Percentiles rank a stretch among this genome's conserved stretches.
These are phyloP conservation scores for Zygoascus flipseniorum DNA, from an alignment of 805 yeast species.

Conservation along the genomic window DNA sequence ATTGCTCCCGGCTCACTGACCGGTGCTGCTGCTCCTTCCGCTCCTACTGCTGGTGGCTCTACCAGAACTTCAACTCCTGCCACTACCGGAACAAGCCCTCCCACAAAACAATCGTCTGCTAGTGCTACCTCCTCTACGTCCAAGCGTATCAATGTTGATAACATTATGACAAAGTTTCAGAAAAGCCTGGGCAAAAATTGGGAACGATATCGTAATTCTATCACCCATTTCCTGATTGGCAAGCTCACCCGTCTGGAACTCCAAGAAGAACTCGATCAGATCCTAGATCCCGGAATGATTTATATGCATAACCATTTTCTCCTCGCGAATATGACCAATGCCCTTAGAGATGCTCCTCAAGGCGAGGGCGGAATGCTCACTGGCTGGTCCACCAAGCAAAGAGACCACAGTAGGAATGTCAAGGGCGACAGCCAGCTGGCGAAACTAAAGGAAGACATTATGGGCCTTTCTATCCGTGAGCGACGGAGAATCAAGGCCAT, in stretches of 20 bases:
- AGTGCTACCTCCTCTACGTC: not conserved
- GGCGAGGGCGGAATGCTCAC: slow-evolving; percentile 36
- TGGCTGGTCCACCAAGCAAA: slow-evolving; percentile 42
- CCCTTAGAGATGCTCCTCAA: slow-evolving; percentile 65
- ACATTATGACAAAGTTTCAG: slow-evolving; percentile 65
- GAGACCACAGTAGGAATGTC: slow-evolving; percentile 33
- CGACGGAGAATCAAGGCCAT: slow-evolving; percentile 77
- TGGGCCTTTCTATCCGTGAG: slow-evolving; percentile 79
- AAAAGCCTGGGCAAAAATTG: slow-evolving; percentile 66
- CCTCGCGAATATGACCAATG: slow-evolving; percentile 74
- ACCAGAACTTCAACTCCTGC: not conserved
- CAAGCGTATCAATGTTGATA: slow-evolving; percentile 51
- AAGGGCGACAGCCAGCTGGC: slow-evolving; percentile 58
- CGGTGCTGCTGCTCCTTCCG: not conserved
- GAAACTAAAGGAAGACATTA: slow-evolving; percentile 71
- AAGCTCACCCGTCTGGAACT: slow-evolving; percentile 71
- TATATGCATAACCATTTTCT: slow-evolving; percentile 77
- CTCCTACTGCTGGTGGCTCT: not conserved
- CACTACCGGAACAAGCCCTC: not conserved
- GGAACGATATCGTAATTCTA: slow-evolving; percentile 76
- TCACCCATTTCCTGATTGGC: slow-evolving; percentile 70
- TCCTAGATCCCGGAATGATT: slow-evolving; percentile 42
- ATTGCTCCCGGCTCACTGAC: slow-evolving; percentile 3
- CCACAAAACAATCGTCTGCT: not conserved
- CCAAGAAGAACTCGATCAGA: slow-evolving; percentile 45